Evolutionary conservation across 768 basidiomycete species (phyloP).

Genomic region (Amanita rimosa): DNA sequence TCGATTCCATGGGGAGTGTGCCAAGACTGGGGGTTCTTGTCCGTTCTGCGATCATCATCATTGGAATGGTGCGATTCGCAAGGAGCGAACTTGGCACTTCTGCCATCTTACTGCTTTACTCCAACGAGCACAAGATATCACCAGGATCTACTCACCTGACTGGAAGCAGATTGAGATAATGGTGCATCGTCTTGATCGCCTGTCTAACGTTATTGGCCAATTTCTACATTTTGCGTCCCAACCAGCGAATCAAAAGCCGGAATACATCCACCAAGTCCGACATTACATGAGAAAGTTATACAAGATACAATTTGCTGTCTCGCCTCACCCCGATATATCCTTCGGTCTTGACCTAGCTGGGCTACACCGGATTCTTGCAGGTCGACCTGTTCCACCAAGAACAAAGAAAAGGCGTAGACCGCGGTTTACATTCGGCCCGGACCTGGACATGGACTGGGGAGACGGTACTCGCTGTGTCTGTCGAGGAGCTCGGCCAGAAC

Average conservation of each 20-base stretch:
- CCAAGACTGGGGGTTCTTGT: slow-evolving; percentile 82
- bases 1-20: slow-evolving; percentile 77
- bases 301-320: slow-evolving; percentile 83
- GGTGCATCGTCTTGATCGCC: slow-evolving; percentile 67
- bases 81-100: slow-evolving; percentile 77
- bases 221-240: slow-evolving; percentile 67
- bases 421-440: slow-evolving; percentile 67
- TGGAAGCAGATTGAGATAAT: slow-evolving; percentile 75
- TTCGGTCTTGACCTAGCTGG: slow-evolving; percentile 78
- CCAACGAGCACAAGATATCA: slow-evolving; percentile 63
- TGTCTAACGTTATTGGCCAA: slow-evolving; percentile 66
- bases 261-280: slow-evolving; percentile 73
- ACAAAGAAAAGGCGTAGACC: slow-evolving; percentile 47
- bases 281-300: slow-evolving; percentile 89
- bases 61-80: slow-evolving; percentile 80
- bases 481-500: slow-evolving; percentile 52
- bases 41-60: slow-evolving; percentile 89
- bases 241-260: slow-evolving; percentile 58
- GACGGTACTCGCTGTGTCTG: slow-evolving; percentile 79
- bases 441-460: slow-evolving; percentile 59
- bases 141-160: slow-evolving; percentile 67
- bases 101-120: slow-evolving; percentile 67
- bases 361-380: slow-evolving; percentile 70
- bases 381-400: slow-evolving; percentile 38
- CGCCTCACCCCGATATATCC: slow-evolving; percentile 69